Base-by-base conservation (phyloP, 1,284 basidiomycete genomes). In the Apiotrichum veenhuisii region DNA sequence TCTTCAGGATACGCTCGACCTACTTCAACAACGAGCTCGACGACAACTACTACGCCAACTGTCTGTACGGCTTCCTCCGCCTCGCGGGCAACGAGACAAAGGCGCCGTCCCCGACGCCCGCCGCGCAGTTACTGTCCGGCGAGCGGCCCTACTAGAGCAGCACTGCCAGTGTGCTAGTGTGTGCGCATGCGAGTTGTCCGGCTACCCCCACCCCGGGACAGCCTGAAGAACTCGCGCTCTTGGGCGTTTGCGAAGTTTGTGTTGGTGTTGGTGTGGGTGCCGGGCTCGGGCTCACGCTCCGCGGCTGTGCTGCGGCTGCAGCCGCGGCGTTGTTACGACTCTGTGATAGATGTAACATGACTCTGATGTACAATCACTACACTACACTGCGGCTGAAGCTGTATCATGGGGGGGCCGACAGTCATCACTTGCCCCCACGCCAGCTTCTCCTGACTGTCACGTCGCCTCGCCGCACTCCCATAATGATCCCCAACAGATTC, bases 1-100 rank as follows among this genome's bases (percentile, higher is more conserved):
- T 97, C 79, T 98, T 98, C 87, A 90, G 93, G 76, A 91, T 97
- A 84, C 86, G 90, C 34, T 85, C 91, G 66, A 79, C 88, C 42
- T 97, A 93, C 80, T 98, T 97, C 79, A 84, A 88, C 61, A 88
- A 91, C 71, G 79, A 83, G 38, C 84, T 97, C 55, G 90, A 96
- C 70, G 87, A 91, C 59, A 73, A 73, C 38, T 78, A 78, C 55
- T 78, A 78, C 73, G 74, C 72, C 54, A 23, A 53, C 54, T n/a
- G 30, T 5, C n/a, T 48, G 33, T 48, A 48, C n/a, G 46, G 46
- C 33, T 48, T 48, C 22, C 8, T 30, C n/a, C 46, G 46, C n/a
- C 20, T 27, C 8, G 30, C 30, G 30, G 17, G 18, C n/a, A 33
- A 33, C 33, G 46, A 37, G 11, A n/a, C 14, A 10, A 62, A 62